Base-by-base conservation (phyloP, 2,329 filamentous ascomycete species). In the Colletotrichum tropicicola region DNA sequence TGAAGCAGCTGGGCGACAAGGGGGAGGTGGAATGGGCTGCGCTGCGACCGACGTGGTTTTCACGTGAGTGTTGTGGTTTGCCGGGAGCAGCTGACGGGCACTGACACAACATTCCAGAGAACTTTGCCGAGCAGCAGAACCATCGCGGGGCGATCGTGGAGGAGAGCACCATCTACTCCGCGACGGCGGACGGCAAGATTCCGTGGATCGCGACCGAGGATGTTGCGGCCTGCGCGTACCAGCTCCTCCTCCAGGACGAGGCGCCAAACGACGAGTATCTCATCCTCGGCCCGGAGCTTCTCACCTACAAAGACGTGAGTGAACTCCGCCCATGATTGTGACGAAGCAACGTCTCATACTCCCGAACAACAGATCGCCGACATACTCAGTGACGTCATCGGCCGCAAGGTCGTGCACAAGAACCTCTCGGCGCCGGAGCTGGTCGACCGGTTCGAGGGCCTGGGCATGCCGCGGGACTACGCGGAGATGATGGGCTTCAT, bases 31-130 rank as follows among this genome's bases (percentile, higher is more conserved):
- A 80, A 54, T 85, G 78, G 74, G 75, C 75, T 5, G 76, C 82
- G 7, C 61, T 85, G 67, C 70, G 81, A 60, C 80, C 82, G 5
- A 81, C 78, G 15, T 86, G 82, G 80, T 85, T 85, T 60, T 81
- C 82, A 73, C 74, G 80, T 80, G 71, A 63, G 73, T 70, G 43
- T 65, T 23, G 23, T 7, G 23, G 53, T 47, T 43, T 25, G 45
- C 44, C 44, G 27, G 1, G 17, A 13, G 19, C 4, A 10, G 39
- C 52, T 61, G 12, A 65, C 13, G 7, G n/a, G n/a, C n/a, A n/a
- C n/a, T n/a, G n/a, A n/a, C n/a, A n/a, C n/a, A n/a, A 37, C 1
- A 17, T 12, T 9, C 52, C 60, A 83, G 82, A 85, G 68, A 85
- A 84, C 69, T 79, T 85, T 59, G 72, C 73, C 1, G 74, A 79